These are phyloP conservation scores for Daldinia concentrica DNA, from an alignment of 495 filamentous ascomycete species.

Conservation along the genomic window DNA sequence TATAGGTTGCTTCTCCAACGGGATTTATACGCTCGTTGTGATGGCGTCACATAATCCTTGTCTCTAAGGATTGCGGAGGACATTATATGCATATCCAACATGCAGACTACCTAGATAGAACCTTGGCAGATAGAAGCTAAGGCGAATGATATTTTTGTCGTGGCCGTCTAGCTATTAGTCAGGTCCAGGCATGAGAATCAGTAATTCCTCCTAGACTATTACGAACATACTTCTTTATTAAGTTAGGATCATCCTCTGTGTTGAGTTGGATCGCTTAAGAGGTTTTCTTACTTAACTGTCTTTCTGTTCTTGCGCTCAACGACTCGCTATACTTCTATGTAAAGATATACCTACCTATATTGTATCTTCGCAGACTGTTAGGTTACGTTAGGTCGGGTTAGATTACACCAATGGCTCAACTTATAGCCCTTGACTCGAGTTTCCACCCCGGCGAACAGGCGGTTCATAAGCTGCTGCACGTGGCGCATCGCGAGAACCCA, in stretches of 20 bases:
- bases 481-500: slow-evolving; percentile 63
- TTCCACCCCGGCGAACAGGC: slow-evolving; percentile 53
- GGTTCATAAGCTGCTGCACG: slow-evolving; percentile 46
- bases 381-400: not conserved
- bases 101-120: not conserved
- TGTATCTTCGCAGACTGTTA: too few species aligned
- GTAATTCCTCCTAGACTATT: not conserved
- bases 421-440: slow-evolving; percentile 33
- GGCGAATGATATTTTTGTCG: not conserved
- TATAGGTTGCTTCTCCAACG: not conserved
- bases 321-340: not conserved
- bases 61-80: not conserved
- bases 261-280: not conserved
- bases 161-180: not conserved
- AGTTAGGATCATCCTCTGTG: not conserved
- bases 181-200: not conserved
- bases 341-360: too few species aligned
- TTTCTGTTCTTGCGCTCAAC: not conserved
- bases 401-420: slow-evolving; percentile 9
- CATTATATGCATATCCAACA: not conserved
- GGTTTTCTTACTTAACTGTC: not conserved
- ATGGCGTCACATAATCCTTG: slow-evolving; percentile 1
- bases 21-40: not conserved
- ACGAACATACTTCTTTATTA: not conserved
- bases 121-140: not conserved